Evolutionary conservation across 2,329 filamentous ascomycete species (phyloP), one percentile per base, ranked within the genome.

Genomic region (Sporothrix pallida): DNA sequence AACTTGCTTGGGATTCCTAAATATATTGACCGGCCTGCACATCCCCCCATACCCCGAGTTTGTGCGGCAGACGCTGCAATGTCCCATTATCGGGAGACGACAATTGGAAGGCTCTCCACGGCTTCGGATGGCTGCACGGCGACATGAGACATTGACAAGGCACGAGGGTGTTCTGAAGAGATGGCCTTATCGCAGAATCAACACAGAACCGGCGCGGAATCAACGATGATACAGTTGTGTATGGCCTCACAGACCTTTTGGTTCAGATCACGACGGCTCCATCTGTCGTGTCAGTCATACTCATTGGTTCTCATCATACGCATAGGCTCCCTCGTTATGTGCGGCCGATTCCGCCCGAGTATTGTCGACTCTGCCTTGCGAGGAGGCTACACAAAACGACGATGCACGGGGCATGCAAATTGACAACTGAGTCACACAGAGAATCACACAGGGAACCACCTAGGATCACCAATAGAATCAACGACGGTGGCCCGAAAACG

Each of bases 371-470:
- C 46, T 52, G 23, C 44, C 63, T 15, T 68, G 20, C 37, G 63
- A 68, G 23, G 63, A 12, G 31, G 23, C 20, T 37, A 44, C 20
- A 50, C 23, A 31, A 46, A 50, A 6, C 44, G 13, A 50, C 20
- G 7, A 50, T 46, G 3, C 17, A 26, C 17, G 48, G 23, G 7
- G 15, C 37, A 48, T 3, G 63, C 4, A 37, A 68, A 26, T 9
- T 68, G 63, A 52, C 63, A 68, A 23, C 44, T 31, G 44, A 12
- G 46, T 31, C 63, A 68, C 46, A 52, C 46, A 70, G 17, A 44
- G 26, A 54, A 6, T 26, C n/a, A 52, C 20, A 44, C 15, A 46
- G 23, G 9, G 23, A 52, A 20, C 3, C 60, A 63, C 3, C 9
- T 8, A 70, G 50, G 48, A 69, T 23, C 52, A 12, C 52, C 52